Conservation (phyloP, 345 rosid genomes). For the Brassica rapa region DNA sequence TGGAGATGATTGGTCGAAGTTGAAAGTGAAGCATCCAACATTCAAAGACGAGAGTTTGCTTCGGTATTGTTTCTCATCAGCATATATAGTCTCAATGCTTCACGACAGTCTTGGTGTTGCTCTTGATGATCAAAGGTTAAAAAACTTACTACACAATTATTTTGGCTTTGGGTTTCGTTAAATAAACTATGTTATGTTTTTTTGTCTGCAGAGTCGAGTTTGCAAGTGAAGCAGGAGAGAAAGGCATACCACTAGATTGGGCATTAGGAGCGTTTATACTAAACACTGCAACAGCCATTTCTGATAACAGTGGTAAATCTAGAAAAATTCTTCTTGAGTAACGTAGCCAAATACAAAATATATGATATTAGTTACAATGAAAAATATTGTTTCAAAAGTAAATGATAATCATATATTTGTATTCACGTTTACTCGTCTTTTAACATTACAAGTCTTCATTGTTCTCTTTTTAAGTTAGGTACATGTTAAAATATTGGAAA, state of each 20-base stretch:
- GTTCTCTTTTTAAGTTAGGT: not conserved
- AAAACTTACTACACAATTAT: not conserved
- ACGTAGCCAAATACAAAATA: not conserved
- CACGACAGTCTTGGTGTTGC: slow-evolving; percentile 82
- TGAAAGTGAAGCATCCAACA: slow-evolving; percentile 59
- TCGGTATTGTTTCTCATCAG: slow-evolving; percentile 88
- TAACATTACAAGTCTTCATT: not conserved
- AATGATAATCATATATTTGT: not conserved
- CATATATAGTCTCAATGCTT: slow-evolving; percentile 83
- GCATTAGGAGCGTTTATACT: slow-evolving; percentile 90
- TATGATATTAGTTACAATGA: not conserved
- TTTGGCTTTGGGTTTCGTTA: not conserved
- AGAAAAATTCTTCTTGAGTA: slow-evolving; percentile 32
- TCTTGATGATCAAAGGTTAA: slow-evolving; percentile 60
- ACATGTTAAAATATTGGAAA: not conserved
- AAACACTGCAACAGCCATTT: slow-evolving; percentile 43
- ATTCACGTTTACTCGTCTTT: not conserved
- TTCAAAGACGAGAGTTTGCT: slow-evolving; percentile 61
- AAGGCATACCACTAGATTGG: slow-evolving; percentile 79
- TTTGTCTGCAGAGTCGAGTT: slow-evolving; percentile 53
- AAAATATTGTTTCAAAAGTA: not conserved
- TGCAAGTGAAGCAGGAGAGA: slow-evolving; percentile 57
- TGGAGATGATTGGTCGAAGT: slow-evolving; percentile 76
- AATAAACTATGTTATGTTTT: not conserved
- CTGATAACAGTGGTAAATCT: slow-evolving; percentile 31